These are phyloP conservation scores for Cajanus cajan DNA, from an alignment of 306 rosid genomes.

Conservation along the genomic window DNA sequence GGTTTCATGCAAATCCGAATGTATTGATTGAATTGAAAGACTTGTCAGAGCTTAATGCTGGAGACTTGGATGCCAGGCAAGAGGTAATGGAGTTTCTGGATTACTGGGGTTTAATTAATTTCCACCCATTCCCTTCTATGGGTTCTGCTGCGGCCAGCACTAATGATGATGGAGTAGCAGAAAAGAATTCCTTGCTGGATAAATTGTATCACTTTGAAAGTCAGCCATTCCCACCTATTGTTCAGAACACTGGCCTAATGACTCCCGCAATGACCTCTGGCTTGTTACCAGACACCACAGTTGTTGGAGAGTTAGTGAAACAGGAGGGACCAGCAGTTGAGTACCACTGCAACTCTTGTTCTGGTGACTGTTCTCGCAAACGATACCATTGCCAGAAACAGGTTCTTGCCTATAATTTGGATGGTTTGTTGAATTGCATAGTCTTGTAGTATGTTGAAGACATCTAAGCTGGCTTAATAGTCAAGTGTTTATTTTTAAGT, in stretches of 20 bases:
- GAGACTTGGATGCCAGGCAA: slow-evolving; percentile 61
- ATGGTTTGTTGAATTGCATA: not conserved
- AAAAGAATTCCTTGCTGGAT: slow-evolving; percentile 52
- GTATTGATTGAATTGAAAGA: slow-evolving; percentile 59
- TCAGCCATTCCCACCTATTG: slow-evolving; percentile 37
- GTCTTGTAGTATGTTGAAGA: not conserved
- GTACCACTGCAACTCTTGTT: slow-evolving; percentile 85
- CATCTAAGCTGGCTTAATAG: not conserved
- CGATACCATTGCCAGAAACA: slow-evolving; percentile 89
- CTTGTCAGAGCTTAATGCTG: slow-evolving; percentile 62
- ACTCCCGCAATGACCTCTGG: slow-evolving; percentile 56
- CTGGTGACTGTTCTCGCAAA: slow-evolving; percentile 83
- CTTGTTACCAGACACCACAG: slow-evolving; percentile 61
- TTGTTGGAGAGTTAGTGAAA: slow-evolving; percentile 62
- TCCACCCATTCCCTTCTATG: slow-evolving; percentile 56
- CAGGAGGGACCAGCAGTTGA: slow-evolving; percentile 65
- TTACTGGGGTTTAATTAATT: slow-evolving; percentile 84
- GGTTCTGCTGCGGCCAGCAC: slow-evolving; percentile 36
- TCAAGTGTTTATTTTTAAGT: not conserved
- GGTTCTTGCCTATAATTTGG: slow-evolving; percentile 40
- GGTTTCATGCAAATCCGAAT: slow-evolving; percentile 52
- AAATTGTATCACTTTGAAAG: slow-evolving; percentile 68
- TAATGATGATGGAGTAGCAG: slow-evolving; percentile 36
- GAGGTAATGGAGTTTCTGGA: slow-evolving; percentile 79
- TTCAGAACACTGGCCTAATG: slow-evolving; percentile 46